Percentiles rank a stretch among this genome's conserved stretches.
phyloP scores from a whole-genome alignment of 202 grass and related monocot species.

The Panicum virgatum region DNA sequence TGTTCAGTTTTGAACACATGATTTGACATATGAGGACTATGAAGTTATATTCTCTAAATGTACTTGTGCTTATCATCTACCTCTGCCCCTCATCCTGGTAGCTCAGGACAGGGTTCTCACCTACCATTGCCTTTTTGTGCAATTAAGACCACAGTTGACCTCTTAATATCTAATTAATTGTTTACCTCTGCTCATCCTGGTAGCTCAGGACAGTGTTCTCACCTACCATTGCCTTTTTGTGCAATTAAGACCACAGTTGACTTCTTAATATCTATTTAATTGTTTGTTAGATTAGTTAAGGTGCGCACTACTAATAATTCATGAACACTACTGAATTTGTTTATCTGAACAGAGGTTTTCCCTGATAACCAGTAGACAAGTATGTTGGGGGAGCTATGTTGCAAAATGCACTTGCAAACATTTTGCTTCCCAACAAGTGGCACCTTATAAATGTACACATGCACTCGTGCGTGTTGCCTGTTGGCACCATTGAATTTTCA shows the following conservation, averaged over 20 bases:
- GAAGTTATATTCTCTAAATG: constrained; percentile 1
- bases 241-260: neutral
- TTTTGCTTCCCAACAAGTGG: neutral
- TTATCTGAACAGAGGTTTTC: constrained; percentile 7
- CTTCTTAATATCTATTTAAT: neutral
- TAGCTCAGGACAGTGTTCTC: neutral
- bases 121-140: neutral
- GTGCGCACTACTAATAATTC: neutral
- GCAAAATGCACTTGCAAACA: constrained; percentile 11
- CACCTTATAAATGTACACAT: neutral
- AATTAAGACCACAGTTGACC: neutral
- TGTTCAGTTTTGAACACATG: neutral
- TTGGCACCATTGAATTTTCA: constrained; percentile 9
- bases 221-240: neutral
- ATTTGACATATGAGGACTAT: constrained; percentile 8
- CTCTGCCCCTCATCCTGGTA: neutral
- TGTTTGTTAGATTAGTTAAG: neutral
- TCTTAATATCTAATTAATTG: neutral
- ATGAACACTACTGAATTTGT: neutral
- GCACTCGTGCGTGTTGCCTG: constrained; percentile 6
- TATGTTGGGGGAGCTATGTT: constrained; percentile 8
- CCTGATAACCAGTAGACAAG: neutral
- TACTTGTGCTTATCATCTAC: neutral
- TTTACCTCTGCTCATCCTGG: neutral
- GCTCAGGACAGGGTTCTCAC: neutral